A percentile compares a stretch with the other conserved stretches of the same genome.
phyloP scores from a whole-genome alignment of 108 stramenopile genomes.

The Discostella stelligeroides region DNA sequence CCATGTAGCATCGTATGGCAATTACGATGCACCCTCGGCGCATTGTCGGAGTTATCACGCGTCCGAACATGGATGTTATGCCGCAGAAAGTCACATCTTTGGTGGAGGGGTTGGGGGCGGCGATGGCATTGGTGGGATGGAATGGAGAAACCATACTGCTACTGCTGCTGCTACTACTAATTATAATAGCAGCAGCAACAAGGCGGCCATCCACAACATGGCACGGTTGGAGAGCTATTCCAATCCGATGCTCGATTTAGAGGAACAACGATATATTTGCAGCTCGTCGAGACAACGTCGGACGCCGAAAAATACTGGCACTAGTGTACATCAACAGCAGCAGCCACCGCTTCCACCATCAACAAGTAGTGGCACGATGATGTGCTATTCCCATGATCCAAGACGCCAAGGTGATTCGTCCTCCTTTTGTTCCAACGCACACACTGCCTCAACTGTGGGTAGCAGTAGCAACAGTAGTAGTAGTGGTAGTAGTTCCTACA shows the following conservation, averaged over 20 bases:
- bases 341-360: too few species aligned
- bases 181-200: too few species aligned
- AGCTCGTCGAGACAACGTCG: not conserved
- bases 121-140: too few species aligned
- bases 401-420: not conserved
- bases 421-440: slow-evolving; percentile 1
- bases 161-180: too few species aligned
- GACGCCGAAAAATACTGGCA: too few species aligned
- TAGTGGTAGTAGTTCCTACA: not conserved
- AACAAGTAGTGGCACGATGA: too few species aligned
- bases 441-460: slow-evolving; percentile 15
- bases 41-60: not conserved
- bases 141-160: too few species aligned
- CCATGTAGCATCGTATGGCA: slow-evolving; percentile 12
- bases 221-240: not conserved
- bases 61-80: slow-evolving; percentile 7
- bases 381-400: not conserved
- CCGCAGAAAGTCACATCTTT: slow-evolving; percentile 1
- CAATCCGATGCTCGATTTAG: not conserved
- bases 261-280: slow-evolving; percentile 1
- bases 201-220: not conserved
- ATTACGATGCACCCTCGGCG: slow-evolving; percentile 14
- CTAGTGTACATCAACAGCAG: too few species aligned
- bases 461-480: not conserved
- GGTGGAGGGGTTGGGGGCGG: not conserved